phyloP scores from a whole-genome alignment of 1,139 yeast species.

The Maudiozyma humilis region DNA sequence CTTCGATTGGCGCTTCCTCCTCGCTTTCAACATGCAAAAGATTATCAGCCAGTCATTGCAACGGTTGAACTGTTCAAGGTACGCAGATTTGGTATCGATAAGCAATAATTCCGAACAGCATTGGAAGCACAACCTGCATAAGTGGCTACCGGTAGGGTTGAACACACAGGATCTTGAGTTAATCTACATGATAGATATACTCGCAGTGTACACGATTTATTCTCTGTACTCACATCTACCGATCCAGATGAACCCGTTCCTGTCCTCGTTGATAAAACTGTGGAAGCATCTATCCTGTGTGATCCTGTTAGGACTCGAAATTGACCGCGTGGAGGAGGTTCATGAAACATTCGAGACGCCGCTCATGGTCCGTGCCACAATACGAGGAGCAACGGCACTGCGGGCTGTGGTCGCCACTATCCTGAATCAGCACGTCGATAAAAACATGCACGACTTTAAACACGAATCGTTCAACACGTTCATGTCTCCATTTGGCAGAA shows the following conservation, averaged over 20 bases:
- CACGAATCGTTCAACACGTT: conserved; percentile 49
- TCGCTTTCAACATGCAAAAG: conserved; percentile 38
- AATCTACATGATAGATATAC: conserved; percentile 45
- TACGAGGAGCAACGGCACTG: conserved; percentile 57
- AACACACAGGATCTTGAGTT: conserved; percentile 38
- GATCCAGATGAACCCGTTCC: conserved; percentile 47
- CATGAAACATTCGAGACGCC: conserved; percentile 40
- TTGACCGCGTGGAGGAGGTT: conserved; percentile 52
- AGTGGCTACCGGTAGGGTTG: conserved; percentile 47
- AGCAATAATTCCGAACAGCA: conserved; percentile 31
- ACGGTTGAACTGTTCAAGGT: conserved; percentile 42
- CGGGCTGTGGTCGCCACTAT: conserved; percentile 54
- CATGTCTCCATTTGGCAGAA: conserved; percentile 55
- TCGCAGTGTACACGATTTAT: conserved; percentile 43
- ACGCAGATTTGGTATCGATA: conserved; percentile 30
- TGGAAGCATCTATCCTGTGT: conserved; percentile 62
- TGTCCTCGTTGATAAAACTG: conserved; percentile 44
- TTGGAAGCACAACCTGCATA: conserved; percentile 32
- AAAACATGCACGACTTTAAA: conserved; percentile 42
- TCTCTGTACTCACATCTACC: conserved; percentile 38
- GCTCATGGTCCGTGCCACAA: conserved; percentile 40
- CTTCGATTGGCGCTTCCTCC: conserved; percentile 33
- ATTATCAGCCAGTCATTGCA: conserved; percentile 39
- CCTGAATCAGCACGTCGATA: conserved; percentile 39
- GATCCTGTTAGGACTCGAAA: conserved; percentile 49